Evolutionary conservation across 768 basidiomycete species (phyloP).

Genomic region (Agrocybe praecox): DNA sequence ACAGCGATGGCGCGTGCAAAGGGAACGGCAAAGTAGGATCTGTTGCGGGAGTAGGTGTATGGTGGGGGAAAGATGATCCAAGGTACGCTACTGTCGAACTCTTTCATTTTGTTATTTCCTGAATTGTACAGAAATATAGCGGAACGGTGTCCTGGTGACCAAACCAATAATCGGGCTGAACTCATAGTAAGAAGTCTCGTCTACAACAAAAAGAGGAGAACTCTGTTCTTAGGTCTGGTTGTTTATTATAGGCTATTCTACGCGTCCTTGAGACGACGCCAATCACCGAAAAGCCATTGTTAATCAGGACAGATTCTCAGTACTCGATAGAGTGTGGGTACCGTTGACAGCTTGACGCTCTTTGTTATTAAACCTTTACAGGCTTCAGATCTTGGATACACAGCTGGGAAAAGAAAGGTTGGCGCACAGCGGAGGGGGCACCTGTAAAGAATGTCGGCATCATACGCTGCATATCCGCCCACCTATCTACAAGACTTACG

Average conservation of each 20-base stretch:
- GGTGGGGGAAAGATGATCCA: slow-evolving; percentile 75
- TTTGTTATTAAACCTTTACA: slow-evolving; percentile 24
- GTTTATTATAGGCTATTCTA: slow-evolving; percentile 70
- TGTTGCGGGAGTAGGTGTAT: slow-evolving; percentile 85
- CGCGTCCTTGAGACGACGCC: slow-evolving; percentile 80
- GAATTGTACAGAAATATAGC: slow-evolving; percentile 63
- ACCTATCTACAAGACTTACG: slow-evolving; percentile 54
- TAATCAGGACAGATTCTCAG: slow-evolving; percentile 85
- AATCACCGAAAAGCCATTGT: slow-evolving; percentile 49
- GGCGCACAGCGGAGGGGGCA: slow-evolving; percentile 43
- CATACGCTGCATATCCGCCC: slow-evolving; percentile 69
- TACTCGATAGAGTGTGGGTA: slow-evolving; percentile 79
- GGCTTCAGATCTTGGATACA: slow-evolving; percentile 71
- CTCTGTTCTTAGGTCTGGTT: neutral
- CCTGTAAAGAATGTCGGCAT: slow-evolving; percentile 75
- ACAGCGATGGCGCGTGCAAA: slow-evolving; percentile 86
- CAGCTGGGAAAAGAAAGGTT: slow-evolving; percentile 64
- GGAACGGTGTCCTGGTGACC: slow-evolving; percentile 80
- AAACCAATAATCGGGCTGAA: slow-evolving; percentile 90
- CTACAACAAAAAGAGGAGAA: neutral
- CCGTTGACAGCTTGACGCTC: neutral
- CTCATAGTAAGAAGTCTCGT: slow-evolving; percentile 60
- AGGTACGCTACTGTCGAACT: slow-evolving; percentile 38
- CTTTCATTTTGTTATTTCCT: neutral
- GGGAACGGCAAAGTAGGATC: slow-evolving; percentile 74